Base-by-base conservation (phyloP, 768 basidiomycete genomes). In the Porpolomopsis calyptriformis region DNA sequence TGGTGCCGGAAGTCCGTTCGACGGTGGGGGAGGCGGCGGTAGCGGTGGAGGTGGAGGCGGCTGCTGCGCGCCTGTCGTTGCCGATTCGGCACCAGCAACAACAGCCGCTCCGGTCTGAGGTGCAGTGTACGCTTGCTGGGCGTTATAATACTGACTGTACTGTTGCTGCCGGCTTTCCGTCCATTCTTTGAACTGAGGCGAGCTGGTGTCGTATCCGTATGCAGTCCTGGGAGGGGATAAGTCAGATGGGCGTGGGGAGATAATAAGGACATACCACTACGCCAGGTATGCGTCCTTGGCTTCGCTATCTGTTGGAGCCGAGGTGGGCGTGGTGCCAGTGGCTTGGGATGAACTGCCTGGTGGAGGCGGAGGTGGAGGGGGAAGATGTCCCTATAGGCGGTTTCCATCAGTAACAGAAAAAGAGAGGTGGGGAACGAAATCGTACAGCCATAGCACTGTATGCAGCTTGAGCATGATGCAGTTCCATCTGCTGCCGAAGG, bases 151-250 rank as follows among this genome's bases (percentile, higher is more conserved):
- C 14, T 31, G 29, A 12, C 70, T 71, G 54, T 88, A 86, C 55
- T 80, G 79, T 49, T 76, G 72, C 55, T n/a, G n/a, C n/a, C n/a
- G n/a, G n/a, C n/a, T n/a, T n/a, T 31, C 29, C 29, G 14, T 31
- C 29, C 29, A 31, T 14, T 31, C 29, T 82, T 85, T 87, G 61
- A 88, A 89, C 54, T 88, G 76, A 1, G 73, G 56, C 3, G 87
- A 84, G 58, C 88, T 89, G 48, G 88, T 80, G 54, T 90, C 87
- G 60, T 89, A 89, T 10, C 86, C 86, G 55, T 85, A 87, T 5
- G 81, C 80, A 49, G 86, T 80, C 86, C 86, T 87, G 50, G 40
- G 11, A 24, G 7, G 8, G 16, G 8, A 16, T 18, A 27, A n/a
- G n/a, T n/a, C n/a, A n/a, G n/a, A 43, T 81, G 82, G n/a, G n/a